Conservation (phyloP, 1,284 basidiomycete species). For the Vanrija humicola region DNA sequence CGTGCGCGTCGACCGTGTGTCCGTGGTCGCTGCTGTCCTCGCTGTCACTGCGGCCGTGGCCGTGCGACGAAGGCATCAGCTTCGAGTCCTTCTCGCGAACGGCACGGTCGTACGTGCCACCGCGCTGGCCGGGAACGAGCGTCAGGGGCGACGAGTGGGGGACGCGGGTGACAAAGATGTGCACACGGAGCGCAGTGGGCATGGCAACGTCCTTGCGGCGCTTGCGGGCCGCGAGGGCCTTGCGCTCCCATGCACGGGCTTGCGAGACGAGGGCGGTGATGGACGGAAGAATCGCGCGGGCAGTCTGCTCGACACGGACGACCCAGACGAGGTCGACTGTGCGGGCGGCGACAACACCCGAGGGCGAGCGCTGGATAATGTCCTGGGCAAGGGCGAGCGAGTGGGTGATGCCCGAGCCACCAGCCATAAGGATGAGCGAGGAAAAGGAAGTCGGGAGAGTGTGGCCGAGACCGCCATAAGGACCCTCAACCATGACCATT, state of each 20-base stretch:
- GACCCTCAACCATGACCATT: conserved; percentile 42
- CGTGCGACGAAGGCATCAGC: not conserved
- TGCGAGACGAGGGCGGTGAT: conserved; percentile 37
- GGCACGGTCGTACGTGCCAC: not conserved
- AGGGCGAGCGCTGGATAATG: conserved; percentile 33
- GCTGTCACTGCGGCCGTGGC: not conserved
- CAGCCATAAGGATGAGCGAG: conserved; percentile 42
- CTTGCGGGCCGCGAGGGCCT: conserved; percentile 24
- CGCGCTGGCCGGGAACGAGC: conserved; percentile 12
- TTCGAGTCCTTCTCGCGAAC: not conserved
- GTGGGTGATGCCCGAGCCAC: conserved; percentile 47
- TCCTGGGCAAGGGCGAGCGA: conserved; percentile 39
- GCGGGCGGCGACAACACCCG: conserved; percentile 42
- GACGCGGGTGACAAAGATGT: conserved; percentile 41
- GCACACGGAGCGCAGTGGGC: conserved; percentile 37
- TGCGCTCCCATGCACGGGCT: conserved; percentile 32
- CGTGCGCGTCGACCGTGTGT: not conserved
- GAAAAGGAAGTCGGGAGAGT: conserved; percentile 43
- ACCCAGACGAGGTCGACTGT: conserved; percentile 47
- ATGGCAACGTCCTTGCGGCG: conserved; percentile 19
- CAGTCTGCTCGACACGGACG: conserved; percentile 36
- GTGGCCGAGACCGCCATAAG: conserved; percentile 46
- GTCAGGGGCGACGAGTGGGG: conserved; percentile 33
- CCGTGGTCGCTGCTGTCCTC: not conserved
- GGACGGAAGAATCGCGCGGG: conserved; percentile 35